Percentiles rank a stretch among this genome's conserved stretches.
These are phyloP conservation scores for Arachis monticola DNA, from an alignment of 331 rosid genomes.

Conservation along the genomic window DNA sequence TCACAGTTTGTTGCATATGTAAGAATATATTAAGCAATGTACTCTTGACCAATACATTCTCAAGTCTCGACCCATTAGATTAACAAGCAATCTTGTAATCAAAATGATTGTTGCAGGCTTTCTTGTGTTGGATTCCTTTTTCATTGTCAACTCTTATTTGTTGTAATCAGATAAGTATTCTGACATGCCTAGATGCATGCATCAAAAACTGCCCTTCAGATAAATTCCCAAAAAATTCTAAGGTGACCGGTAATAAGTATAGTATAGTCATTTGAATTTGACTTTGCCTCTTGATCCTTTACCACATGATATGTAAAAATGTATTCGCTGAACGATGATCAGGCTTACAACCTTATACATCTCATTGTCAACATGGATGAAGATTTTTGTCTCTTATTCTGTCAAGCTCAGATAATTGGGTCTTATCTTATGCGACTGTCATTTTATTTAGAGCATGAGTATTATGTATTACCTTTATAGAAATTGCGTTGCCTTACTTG, in stretches of 20 bases:
- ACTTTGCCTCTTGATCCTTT: not conserved
- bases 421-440: not conserved
- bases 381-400: not conserved
- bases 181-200: not conserved
- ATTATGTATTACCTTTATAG: not conserved
- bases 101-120: slow-evolving; percentile 5
- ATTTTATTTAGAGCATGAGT: slow-evolving; percentile 11
- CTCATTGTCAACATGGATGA: slow-evolving; percentile 4
- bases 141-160: not conserved
- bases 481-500: slow-evolving; percentile 25
- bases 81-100: not conserved
- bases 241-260: not conserved
- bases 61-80: not conserved
- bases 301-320: not conserved
- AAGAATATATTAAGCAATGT: too few species aligned
- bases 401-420: not conserved
- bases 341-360: not conserved
- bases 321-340: not conserved
- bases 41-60: not conserved
- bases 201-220: slow-evolving; percentile 4
- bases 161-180: not conserved
- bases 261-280: slow-evolving; percentile 2
- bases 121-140: slow-evolving; percentile 12
- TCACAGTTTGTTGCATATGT: not conserved
- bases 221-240: not conserved